Conservation (phyloP, 768 basidiomycete species). For the Rhodotorula toruloides region DNA sequence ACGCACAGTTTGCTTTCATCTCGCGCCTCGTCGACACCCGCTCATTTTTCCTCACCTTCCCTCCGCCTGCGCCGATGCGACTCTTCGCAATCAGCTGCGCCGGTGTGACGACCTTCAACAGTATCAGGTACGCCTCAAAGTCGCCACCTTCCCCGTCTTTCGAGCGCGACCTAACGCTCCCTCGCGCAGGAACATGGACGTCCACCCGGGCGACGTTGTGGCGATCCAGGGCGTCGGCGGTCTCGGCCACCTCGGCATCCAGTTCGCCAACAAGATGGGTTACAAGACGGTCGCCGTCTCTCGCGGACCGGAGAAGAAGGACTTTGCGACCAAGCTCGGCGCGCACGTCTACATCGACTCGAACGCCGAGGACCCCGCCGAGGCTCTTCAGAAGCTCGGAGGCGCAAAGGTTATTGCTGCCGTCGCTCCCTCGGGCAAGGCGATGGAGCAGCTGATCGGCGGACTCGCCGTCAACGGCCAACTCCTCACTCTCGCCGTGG, state of each 20-base stretch:
- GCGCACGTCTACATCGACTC: slow-evolving; percentile 49
- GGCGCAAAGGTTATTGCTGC: slow-evolving; percentile 48
- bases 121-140: no score
- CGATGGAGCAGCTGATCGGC: slow-evolving; percentile 24
- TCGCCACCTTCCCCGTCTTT: no score
- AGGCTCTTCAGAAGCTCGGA: slow-evolving; percentile 47
- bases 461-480: slow-evolving; percentile 34
- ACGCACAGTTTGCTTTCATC: slow-evolving; percentile 5
- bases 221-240: slow-evolving; percentile 49
- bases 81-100: background rate
- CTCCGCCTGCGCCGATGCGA: no score
- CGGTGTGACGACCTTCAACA: slow-evolving; percentile 49
- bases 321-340: slow-evolving; percentile 48
- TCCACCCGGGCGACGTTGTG: slow-evolving; percentile 47
- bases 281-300: slow-evolving; percentile 49
- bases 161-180: no score
- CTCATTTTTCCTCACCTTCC: no score
- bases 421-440: slow-evolving; percentile 29
- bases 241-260: slow-evolving; percentile 47
- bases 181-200: slow-evolving; percentile 46
- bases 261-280: slow-evolving; percentile 48
- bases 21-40: no score
- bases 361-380: slow-evolving; percentile 43
- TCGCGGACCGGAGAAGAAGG: slow-evolving; percentile 44
- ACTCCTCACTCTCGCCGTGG: slow-evolving; percentile 33